Evolutionary conservation across 768 basidiomycete species (phyloP).

Genomic region (Trichaptum fuscoviolaceum): DNA sequence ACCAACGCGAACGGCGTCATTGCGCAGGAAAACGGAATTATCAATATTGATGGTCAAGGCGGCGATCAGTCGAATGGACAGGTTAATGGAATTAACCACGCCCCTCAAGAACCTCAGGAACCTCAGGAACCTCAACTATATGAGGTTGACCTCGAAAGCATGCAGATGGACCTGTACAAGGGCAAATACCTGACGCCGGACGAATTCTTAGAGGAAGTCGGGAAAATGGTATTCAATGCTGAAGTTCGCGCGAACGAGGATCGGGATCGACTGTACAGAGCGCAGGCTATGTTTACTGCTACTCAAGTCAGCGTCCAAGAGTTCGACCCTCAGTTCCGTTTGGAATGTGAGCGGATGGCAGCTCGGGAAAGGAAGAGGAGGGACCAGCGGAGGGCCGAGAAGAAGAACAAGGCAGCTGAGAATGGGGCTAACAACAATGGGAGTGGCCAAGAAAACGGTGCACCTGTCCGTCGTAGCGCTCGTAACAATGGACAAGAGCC

Average conservation of each 20-base stretch:
- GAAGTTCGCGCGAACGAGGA: slow-evolving; percentile 55
- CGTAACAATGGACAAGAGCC: slow-evolving; percentile 67
- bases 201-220: slow-evolving; percentile 80
- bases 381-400: slow-evolving; percentile 36
- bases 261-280: slow-evolving; percentile 68
- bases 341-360: slow-evolving; percentile 90
- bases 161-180: slow-evolving; percentile 81
- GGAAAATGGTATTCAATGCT: slow-evolving; percentile 77
- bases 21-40: slow-evolving; percentile 31
- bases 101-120: slow-evolving; percentile 12
- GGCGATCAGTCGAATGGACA: slow-evolving; percentile 31
- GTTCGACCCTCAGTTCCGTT: slow-evolving; percentile 70
- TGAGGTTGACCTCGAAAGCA: slow-evolving; percentile 89
- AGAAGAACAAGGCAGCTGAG: slow-evolving; percentile 32
- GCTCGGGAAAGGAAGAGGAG: slow-evolving; percentile 63
- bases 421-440: slow-evolving; percentile 26
- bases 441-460: slow-evolving; percentile 29
- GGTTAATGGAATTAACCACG: slow-evolving; percentile 15
- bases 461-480: slow-evolving; percentile 60
- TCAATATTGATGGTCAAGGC: slow-evolving; percentile 40
- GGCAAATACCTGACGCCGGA: slow-evolving; percentile 82
- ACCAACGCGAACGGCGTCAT: background rate
- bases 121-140: slow-evolving; percentile 51
- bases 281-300: slow-evolving; percentile 86
- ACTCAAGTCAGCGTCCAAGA: slow-evolving; percentile 82